Evolutionary conservation across 768 basidiomycete species (phyloP), one percentile per base, ranked within the genome.

Genomic region (Pleurotus ostreatus): DNA sequence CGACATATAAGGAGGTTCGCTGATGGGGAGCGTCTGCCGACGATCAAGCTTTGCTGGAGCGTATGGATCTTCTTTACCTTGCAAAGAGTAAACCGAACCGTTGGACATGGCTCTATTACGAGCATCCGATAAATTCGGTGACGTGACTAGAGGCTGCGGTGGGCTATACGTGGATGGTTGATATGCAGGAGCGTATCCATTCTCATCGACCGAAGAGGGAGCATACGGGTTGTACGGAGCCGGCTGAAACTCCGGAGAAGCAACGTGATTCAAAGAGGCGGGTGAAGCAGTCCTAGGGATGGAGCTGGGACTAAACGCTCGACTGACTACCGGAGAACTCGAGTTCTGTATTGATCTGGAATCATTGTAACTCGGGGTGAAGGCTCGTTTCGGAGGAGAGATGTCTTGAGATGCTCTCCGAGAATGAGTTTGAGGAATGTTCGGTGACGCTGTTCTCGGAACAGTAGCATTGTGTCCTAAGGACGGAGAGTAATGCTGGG

Each of bases 61-160:
- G 61, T 75, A 72, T 12, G 71, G 72, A 26, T 73, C 68, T 52
- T 78, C 74, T 3, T 65, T 66, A 49, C 71, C 68, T 20, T 64
- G 58, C 5, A 69, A 70, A 18, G 60, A 75, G 38, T 76, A 61
- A 16, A 65, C 61, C 6, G 82, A 79, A 0, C 73, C 71, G 61
- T 75, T 80, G 13, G 82, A 82, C 49, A 68, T 61, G 5, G 80
- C 78, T 34, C 78, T 74, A 43, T 65, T 68, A 41, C 68, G 76
- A n/a, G 59, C 20, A n/a, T 49, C 40, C 20, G 40, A 18, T 25
- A 34, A 9, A 18, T 34, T 44, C 18, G 30, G 15, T 11, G 47
- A 7, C 11, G 22, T 39, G 12, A 16, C 43, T 34, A 9, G 44
- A 16, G 16, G 41, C 34, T 48, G 45, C 4, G 45, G 15, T 30